phyloP scores from a whole-genome alignment of 108 stramenopile genomes.

The Chaetoceros tenuissimus region DNA sequence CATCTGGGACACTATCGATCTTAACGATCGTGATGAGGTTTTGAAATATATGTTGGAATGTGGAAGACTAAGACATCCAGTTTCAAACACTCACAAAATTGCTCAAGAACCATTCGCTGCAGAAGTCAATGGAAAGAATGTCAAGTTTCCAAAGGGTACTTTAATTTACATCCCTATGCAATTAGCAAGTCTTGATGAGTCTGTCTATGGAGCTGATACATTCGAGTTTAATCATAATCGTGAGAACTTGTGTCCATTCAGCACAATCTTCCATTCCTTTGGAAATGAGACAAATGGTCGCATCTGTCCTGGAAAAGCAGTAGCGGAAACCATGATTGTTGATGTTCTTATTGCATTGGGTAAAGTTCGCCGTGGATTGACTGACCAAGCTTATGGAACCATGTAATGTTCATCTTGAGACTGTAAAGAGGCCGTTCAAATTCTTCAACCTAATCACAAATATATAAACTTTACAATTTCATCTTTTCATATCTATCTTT shows the following conservation, averaged over 20 bases:
- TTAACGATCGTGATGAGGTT: constrained; percentile 2
- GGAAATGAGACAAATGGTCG: background rate
- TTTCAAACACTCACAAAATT: background rate
- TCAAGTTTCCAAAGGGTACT: background rate
- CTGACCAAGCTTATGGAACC: no score
- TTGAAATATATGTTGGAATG: background rate
- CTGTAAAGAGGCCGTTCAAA: no score
- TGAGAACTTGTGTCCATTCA: constrained; percentile 1
- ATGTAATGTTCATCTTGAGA: no score
- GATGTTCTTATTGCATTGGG: constrained; percentile 1
- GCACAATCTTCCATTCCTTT: background rate
- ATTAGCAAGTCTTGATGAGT: background rate
- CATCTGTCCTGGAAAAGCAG: constrained; percentile 1
- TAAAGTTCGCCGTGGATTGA: background rate
- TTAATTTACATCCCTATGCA: background rate
- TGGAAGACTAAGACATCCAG: constrained; percentile 1
- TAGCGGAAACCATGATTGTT: constrained; percentile 3
- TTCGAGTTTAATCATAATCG: constrained; percentile 1
- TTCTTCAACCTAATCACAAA: no score
- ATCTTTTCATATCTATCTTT: no score
- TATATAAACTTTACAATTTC: no score
- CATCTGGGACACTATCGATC: background rate
- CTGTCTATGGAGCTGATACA: background rate
- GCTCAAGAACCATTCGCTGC: background rate
- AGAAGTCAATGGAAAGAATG: background rate